Conservation (phyloP, 2,329 filamentous ascomycete species). For the Neobulgaria alba region DNA sequence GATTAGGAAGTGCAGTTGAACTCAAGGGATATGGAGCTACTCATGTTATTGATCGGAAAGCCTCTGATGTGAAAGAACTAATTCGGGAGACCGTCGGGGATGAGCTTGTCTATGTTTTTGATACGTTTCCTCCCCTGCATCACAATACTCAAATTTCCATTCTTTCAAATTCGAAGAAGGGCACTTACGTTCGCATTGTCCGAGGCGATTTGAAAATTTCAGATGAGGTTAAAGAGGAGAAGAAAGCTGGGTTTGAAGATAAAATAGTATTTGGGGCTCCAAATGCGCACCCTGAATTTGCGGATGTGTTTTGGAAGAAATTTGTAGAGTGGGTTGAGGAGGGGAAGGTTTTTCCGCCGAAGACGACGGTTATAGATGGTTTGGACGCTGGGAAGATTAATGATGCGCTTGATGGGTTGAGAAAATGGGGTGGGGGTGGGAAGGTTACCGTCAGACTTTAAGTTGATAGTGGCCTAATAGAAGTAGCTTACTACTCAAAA, state of each 20-base stretch:
- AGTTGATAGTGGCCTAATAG: no score
- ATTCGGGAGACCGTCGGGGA: conserved; percentile 32
- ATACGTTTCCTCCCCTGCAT: conserved; percentile 26
- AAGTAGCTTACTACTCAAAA: no score
- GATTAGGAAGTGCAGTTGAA: conserved; percentile 21
- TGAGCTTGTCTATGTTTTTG: conserved; percentile 32
- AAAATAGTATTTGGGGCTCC: conserved; percentile 24
- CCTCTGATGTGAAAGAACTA: conserved; percentile 22
- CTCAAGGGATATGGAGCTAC: conserved; percentile 32
- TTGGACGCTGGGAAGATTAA: conserved; percentile 30
- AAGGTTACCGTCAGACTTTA: neutral
- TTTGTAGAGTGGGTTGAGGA: conserved; percentile 26
- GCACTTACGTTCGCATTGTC: conserved; percentile 25
- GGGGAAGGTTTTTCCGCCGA: conserved; percentile 27
- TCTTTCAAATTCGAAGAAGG: conserved; percentile 31
- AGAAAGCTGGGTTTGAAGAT: conserved; percentile 29
- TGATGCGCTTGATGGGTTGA: conserved; percentile 28
- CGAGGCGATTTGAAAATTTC: conserved; percentile 16
- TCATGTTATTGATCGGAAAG: conserved; percentile 33
- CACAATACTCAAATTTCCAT: conserved; percentile 28
- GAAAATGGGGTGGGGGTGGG: neutral
- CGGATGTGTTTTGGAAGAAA: conserved; percentile 27
- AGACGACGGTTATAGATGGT: conserved; percentile 28
- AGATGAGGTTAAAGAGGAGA: conserved; percentile 24
- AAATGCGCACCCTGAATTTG: conserved; percentile 25